Percentiles rank a stretch among this genome's conserved stretches.
Conservation (phyloP, 352 stramenopile species). For the Globisporangium ultimum region DNA sequence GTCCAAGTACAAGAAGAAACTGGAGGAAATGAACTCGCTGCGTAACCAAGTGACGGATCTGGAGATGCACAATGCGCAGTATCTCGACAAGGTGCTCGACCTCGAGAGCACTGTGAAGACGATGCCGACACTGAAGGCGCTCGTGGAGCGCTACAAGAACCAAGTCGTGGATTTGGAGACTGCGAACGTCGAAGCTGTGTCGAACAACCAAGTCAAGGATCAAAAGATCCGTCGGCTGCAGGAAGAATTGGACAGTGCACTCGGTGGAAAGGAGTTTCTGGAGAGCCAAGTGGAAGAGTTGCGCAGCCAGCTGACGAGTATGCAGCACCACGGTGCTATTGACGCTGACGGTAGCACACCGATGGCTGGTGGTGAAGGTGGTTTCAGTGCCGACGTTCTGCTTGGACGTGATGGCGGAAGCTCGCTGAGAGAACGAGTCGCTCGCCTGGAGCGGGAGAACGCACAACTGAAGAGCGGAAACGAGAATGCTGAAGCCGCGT, state of each 20-base stretch:
- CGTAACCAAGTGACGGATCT: conserved; percentile 74
- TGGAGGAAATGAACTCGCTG: conserved; percentile 84
- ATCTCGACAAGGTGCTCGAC: conserved; percentile 82
- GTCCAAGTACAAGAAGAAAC: conserved; percentile 83
- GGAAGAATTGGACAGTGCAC: conserved; percentile 78
- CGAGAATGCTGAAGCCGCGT: conserved; percentile 40
- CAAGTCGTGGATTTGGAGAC: conserved; percentile 86
- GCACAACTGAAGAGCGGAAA: conserved; percentile 53
- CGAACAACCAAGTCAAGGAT: conserved; percentile 76
- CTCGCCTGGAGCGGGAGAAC: conserved; percentile 76
- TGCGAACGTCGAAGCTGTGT: conserved; percentile 71
- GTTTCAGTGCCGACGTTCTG: conserved; percentile 58
- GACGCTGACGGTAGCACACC: conserved; percentile 30
- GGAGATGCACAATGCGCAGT: conserved; percentile 75
- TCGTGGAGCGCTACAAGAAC: conserved; percentile 88
- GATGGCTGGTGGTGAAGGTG: conserved; percentile 29
- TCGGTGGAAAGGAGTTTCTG: conserved; percentile 83
- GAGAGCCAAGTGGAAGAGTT: conserved; percentile 82
- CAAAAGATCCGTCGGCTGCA: conserved; percentile 80
- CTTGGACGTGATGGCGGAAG: conserved; percentile 63
- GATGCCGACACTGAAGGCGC: conserved; percentile 70
- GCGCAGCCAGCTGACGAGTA: conserved; percentile 52
- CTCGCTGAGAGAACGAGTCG: conserved; percentile 54
- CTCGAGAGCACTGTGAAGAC: conserved; percentile 86
- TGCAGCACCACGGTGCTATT: conserved; percentile 39